Conservation (phyloP, 1,284 basidiomycete genomes). For the Baeospora myosura region DNA sequence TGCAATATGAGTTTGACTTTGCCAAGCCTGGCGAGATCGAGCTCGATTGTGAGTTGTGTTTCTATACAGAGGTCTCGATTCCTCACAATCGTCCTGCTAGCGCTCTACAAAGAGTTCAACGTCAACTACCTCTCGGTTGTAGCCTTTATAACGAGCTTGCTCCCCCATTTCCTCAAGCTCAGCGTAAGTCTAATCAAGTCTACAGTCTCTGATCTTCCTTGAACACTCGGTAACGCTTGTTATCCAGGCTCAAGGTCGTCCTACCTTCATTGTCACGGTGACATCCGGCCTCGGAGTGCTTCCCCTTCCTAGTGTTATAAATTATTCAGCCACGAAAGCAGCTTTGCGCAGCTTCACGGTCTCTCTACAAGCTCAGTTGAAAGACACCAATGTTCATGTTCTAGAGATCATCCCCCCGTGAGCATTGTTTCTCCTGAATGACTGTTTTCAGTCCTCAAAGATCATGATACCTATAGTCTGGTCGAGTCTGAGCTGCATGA, state of each 20-base stretch:
- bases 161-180: slow-evolving; percentile 51
- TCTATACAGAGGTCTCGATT: neutral
- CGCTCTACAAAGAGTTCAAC: slow-evolving; percentile 40
- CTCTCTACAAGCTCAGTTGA: slow-evolving; percentile 41
- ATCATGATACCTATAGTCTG: slow-evolving; percentile 27
- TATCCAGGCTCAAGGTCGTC: slow-evolving; percentile 32
- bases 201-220: slow-evolving; percentile 21
- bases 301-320: slow-evolving; percentile 34
- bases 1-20: slow-evolving; percentile 48
- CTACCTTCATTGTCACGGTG: slow-evolving; percentile 45
- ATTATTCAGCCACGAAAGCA: slow-evolving; percentile 57
- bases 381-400: slow-evolving; percentile 45
- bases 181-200: no score
- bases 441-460: slow-evolving; percentile 2
- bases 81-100: slow-evolving; percentile 20
- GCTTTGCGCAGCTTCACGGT: slow-evolving; percentile 51
- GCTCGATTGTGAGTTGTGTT: slow-evolving; percentile 31
- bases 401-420: slow-evolving; percentile 58
- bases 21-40: slow-evolving; percentile 29
- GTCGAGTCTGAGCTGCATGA: slow-evolving; percentile 64
- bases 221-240: slow-evolving; percentile 1
- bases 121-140: slow-evolving; percentile 54
- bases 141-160: slow-evolving; percentile 39
- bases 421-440: slow-evolving; percentile 18
- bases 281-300: slow-evolving; percentile 45